These are phyloP conservation scores for Oryza glumipatula DNA, from an alignment of 176 grass and related monocot species.

Conservation along the genomic window DNA sequence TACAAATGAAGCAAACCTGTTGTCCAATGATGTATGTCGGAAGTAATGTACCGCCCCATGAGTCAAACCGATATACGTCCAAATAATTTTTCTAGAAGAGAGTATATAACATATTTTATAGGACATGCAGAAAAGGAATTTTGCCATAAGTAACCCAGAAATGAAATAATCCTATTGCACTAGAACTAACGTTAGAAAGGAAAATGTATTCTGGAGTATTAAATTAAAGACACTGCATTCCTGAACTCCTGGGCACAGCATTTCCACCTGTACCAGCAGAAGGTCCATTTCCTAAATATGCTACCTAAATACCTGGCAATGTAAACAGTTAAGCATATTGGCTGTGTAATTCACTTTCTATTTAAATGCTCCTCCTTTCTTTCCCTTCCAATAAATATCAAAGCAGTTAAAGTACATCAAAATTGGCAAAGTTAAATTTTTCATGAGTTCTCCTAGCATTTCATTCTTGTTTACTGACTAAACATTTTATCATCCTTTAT, in stretches of 20 bases:
- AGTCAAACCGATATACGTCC: slow-evolving; percentile 93
- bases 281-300: slow-evolving; percentile 4
- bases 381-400: slow-evolving; percentile 23
- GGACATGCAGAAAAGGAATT: not conserved
- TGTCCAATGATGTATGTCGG: slow-evolving; percentile 85
- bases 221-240: not conserved
- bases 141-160: not conserved
- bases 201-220: not conserved
- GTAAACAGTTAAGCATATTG: not conserved
- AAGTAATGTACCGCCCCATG: slow-evolving; percentile 92
- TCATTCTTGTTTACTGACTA: slow-evolving; percentile 1
- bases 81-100: slow-evolving; percentile 92
- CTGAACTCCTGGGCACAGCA: not conserved
- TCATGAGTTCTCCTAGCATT: not conserved
- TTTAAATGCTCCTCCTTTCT: not conserved
- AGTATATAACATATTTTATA: slow-evolving; percentile 25
- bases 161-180: slow-evolving; percentile 32
- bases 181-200: not conserved
- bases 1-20: slow-evolving; percentile 59
- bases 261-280: slow-evolving; percentile 27
- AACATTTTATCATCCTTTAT: not conserved
- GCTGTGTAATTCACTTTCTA: slow-evolving; percentile 20
- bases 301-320: slow-evolving; percentile 17
- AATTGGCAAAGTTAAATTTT: slow-evolving; percentile 6
- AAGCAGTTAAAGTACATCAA: not conserved